Conservation (phyloP, 495 filamentous ascomycete genomes). For the Talaromyces trachyspermus region DNA sequence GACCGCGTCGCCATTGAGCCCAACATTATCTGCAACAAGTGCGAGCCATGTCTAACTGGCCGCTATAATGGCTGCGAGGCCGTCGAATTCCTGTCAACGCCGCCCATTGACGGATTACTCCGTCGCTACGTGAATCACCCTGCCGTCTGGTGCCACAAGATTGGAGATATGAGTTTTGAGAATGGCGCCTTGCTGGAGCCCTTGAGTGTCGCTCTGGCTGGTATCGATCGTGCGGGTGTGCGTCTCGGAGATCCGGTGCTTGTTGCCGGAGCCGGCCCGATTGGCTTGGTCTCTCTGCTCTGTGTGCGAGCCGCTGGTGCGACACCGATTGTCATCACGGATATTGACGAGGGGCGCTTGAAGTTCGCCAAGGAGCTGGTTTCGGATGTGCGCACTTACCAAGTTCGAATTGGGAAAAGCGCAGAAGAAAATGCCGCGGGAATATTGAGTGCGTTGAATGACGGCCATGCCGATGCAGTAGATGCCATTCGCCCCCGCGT, state of each 20-base stretch:
- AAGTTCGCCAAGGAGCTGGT: constrained; percentile 74
- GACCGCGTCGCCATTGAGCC: constrained; percentile 90
- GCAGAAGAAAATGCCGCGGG: constrained; percentile 63
- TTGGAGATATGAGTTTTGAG: constrained; percentile 80
- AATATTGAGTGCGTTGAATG: constrained; percentile 49
- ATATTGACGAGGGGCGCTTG: constrained; percentile 81
- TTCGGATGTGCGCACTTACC: constrained; percentile 66
- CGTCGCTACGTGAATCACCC: constrained; percentile 90
- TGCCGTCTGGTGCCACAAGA: constrained; percentile 89
- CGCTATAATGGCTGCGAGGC: constrained; percentile 88
- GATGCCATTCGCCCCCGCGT: constrained; percentile 69
- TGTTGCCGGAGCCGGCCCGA: constrained; percentile 85
- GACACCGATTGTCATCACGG: constrained; percentile 80
- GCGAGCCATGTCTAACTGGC: constrained; percentile 83
- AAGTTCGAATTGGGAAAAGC: constrained; percentile 57
- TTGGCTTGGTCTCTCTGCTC: constrained; percentile 77
- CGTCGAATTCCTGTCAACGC: constrained; percentile 80
- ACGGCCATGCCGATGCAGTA: constrained; percentile 39
- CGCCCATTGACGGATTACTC: constrained; percentile 80
- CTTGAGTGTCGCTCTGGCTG: constrained; percentile 75
- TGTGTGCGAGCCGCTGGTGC: constrained; percentile 79
- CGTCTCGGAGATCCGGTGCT: constrained; percentile 75
- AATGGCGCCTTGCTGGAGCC: constrained; percentile 84
- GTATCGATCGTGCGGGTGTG: constrained; percentile 70
- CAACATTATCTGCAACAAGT: constrained; percentile 80